phyloP scores from a whole-genome alignment of 1,284 basidiomycete species.

The Puccinia hordei region DNA sequence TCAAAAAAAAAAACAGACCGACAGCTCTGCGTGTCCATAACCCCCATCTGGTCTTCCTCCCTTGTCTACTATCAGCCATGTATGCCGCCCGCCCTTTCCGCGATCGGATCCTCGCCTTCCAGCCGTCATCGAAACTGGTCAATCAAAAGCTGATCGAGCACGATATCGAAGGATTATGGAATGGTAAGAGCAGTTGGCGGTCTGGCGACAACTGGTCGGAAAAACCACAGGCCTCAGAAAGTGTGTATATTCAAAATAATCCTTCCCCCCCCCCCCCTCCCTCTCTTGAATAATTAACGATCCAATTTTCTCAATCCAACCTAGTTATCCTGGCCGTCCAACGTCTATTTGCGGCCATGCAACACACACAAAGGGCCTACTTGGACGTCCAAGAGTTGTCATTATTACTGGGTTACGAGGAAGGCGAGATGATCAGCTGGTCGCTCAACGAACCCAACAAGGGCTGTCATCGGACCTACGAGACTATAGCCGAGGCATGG shows the following conservation, averaged over 20 bases:
- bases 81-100: slow-evolving; percentile 50
- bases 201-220: slow-evolving; percentile 46
- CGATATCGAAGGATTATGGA: slow-evolving; percentile 48
- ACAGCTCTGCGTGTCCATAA: slow-evolving; percentile 43
- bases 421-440: slow-evolving; percentile 50
- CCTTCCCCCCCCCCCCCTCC: too few species aligned
- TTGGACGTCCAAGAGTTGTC: slow-evolving; percentile 48
- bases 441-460: slow-evolving; percentile 51
- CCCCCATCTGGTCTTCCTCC: slow-evolving; percentile 49
- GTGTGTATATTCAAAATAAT: slow-evolving; percentile 8
- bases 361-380: slow-evolving; percentile 41
- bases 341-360: slow-evolving; percentile 42
- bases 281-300: too few species aligned
- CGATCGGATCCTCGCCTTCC: slow-evolving; percentile 45
- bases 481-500: slow-evolving; percentile 50
- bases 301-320: background rate
- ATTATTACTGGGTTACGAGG: slow-evolving; percentile 44
- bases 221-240: slow-evolving; percentile 40
- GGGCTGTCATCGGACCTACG: slow-evolving; percentile 49
- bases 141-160: slow-evolving; percentile 37
- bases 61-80: slow-evolving; percentile 39
- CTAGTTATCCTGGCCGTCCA: slow-evolving; percentile 46
- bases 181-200: slow-evolving; percentile 46
- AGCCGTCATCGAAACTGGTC: background rate
- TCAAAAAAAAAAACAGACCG: slow-evolving; percentile 14